Percentiles rank a stretch among this genome's conserved stretches.
Evolutionary conservation across 1,284 basidiomycete species (phyloP).

Genomic region (Fomitopsis palustris): DNA sequence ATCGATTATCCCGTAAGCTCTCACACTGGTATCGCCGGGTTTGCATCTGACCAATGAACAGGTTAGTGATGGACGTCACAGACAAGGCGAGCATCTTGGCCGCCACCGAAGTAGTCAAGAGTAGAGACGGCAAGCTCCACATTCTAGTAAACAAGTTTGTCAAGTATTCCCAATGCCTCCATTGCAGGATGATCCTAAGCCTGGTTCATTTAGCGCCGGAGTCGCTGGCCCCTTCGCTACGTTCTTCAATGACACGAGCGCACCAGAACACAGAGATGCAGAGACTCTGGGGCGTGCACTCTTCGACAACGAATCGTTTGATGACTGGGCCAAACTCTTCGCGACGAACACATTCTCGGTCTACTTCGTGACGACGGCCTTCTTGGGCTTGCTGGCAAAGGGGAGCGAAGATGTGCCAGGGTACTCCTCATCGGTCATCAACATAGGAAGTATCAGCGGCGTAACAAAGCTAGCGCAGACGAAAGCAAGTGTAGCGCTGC

Average conservation of each 20-base stretch:
- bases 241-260: conserved; percentile 53
- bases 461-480: conserved; percentile 64
- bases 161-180: conserved; percentile 36
- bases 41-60: conserved; percentile 31
- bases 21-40: background rate
- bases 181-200: background rate
- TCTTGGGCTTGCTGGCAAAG: conserved; percentile 69
- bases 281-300: conserved; percentile 61
- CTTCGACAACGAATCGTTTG: conserved; percentile 63
- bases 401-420: conserved; percentile 56
- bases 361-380: conserved; percentile 73
- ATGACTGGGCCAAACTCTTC: conserved; percentile 59
- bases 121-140: conserved; percentile 68
- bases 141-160: conserved; percentile 78
- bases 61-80: conserved; percentile 68
- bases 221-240: conserved; percentile 58
- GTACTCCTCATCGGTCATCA: conserved; percentile 65
- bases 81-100: conserved; percentile 61
- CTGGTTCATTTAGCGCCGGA: conserved; percentile 51
- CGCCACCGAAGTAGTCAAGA: conserved; percentile 49
- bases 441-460: conserved; percentile 75
- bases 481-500: conserved; percentile 48
- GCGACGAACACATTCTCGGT: conserved; percentile 65
- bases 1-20: conserved; percentile 52
- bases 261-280: conserved; percentile 56